Conservation (phyloP, 495 filamentous ascomycete genomes). For the Aspergillus kassunensis region DNA sequence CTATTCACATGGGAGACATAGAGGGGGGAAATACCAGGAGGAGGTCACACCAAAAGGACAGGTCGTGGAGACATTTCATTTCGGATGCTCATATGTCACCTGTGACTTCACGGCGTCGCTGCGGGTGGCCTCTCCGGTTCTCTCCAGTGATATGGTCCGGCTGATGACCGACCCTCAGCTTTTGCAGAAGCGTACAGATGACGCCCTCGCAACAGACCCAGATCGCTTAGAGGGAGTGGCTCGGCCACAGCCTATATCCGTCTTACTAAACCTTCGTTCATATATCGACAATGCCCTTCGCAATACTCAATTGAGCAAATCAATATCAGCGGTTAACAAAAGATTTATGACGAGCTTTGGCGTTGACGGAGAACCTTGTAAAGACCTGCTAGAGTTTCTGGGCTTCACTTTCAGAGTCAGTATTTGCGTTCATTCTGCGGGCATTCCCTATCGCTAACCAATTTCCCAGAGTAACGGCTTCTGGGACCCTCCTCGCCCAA, state of each 20-base stretch:
- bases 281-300: slow-evolving; percentile 62
- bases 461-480: slow-evolving; percentile 28
- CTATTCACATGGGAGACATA: slow-evolving; percentile 34
- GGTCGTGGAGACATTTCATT: slow-evolving; percentile 41
- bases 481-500: slow-evolving; percentile 47
- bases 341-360: slow-evolving; percentile 68
- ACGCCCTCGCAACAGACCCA: slow-evolving; percentile 52
- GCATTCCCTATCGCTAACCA: slow-evolving; percentile 14
- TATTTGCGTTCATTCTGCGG: not conserved
- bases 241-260: slow-evolving; percentile 42
- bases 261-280: slow-evolving; percentile 52
- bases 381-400: slow-evolving; percentile 57
- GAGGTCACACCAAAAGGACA: slow-evolving; percentile 34
- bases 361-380: slow-evolving; percentile 49
- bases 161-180: slow-evolving; percentile 54
- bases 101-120: slow-evolving; percentile 57
- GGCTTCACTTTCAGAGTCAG: slow-evolving; percentile 52
- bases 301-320: slow-evolving; percentile 39
- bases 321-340: slow-evolving; percentile 66
- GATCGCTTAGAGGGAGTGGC: slow-evolving; percentile 53
- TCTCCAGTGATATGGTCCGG: slow-evolving; percentile 45
- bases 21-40: slow-evolving; percentile 17
- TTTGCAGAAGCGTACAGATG: slow-evolving; percentile 49
- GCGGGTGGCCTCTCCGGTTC: slow-evolving; percentile 49
- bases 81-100: slow-evolving; percentile 54